Percentiles rank a stretch among this genome's conserved stretches.
Evolutionary conservation across 2,329 filamentous ascomycete species (phyloP).

Genomic region (Pseudofabraea citricarpa): DNA sequence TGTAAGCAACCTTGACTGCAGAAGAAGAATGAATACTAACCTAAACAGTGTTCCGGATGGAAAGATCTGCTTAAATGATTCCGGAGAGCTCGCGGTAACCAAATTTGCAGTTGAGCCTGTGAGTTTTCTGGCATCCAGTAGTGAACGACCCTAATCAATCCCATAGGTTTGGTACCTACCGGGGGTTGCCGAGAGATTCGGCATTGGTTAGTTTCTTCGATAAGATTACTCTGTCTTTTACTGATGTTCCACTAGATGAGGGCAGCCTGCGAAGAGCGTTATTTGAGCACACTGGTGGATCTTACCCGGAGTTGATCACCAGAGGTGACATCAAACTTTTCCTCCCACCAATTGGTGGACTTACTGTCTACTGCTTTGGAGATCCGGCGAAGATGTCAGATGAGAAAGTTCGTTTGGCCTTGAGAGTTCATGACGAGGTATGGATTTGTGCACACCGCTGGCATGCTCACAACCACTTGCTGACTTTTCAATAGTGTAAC

Average conservation of each 20-base stretch:
- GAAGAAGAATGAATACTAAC: too few species aligned
- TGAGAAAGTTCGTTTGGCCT: constrained; percentile 70
- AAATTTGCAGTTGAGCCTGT: constrained; percentile 97
- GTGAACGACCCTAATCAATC: constrained; percentile 70
- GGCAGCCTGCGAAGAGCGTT: constrained; percentile 78
- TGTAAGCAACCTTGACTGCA: constrained; percentile 40
- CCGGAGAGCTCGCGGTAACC: constrained; percentile 85
- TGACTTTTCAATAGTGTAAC: constrained; percentile 61
- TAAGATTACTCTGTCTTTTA: constrained; percentile 27
- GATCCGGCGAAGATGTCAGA: constrained; percentile 93
- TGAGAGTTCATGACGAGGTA: constrained; percentile 71
- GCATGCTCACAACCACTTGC: constrained; percentile 9
- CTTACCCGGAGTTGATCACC: constrained; percentile 94
- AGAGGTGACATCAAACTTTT: constrained; percentile 93
- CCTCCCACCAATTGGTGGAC: constrained; percentile 83
- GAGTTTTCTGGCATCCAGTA: constrained; percentile 63
- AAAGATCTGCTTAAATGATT: constrained; percentile 80
- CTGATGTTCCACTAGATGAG: constrained; percentile 82
- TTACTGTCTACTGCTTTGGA: constrained; percentile 97
- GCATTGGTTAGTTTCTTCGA: constrained; percentile 48
- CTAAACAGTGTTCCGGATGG: constrained; percentile 53
- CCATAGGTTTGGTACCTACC: constrained; percentile 75
- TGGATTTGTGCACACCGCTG: constrained; percentile 9
- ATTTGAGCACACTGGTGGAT: constrained; percentile 94
- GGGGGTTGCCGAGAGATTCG: constrained; percentile 86